Evolutionary conservation across 305 asterid species (phyloP), one percentile per base, ranked within the genome.

Genomic region (Galium porrigens): DNA sequence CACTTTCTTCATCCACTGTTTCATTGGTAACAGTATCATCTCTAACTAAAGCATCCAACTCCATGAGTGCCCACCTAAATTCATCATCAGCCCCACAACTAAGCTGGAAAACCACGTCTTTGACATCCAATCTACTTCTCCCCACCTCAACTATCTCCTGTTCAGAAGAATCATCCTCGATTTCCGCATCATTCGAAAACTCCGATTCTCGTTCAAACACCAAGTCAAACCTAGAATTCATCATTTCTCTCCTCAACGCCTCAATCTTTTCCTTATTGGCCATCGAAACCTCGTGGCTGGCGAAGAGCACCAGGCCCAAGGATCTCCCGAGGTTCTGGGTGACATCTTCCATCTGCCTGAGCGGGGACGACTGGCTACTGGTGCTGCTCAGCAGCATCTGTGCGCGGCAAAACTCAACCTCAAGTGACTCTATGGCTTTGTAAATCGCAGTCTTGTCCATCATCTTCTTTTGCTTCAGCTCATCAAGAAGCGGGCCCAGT

Each of bases 261-360:
- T 86, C 95, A 68, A 88, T 75, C 65, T 65, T 79, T 39, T 71
- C 79, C 79, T 76, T 90, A 58, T 79, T 82, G 1, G 71, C 66
- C 41, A 85, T 48, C 2, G 87, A 83, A 0, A 59, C 68, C 2
- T 85, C 96, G 49, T 81, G 94, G 71, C 96, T 68, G 1, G 96
- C 87, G 66, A 90, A 86, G 12, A 88, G 81, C 42, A 88, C 87
- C 56, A 90, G 91, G 61, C 95, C 97, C 67, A 90, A 69, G 37
- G 91, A 86, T 61, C 95, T 75, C 4, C 88, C 95, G 6, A 90
- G 86, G 70, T 81, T 88, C 34, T 88, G 89, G 0, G 81, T 71
- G 48, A 82, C 64, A 41, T 63, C 63, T 65, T 89, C 94, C 3
- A 88, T 76, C 29, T 79, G 76, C 70, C 86, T 86, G 30, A 71